Conservation (phyloP, 441 rosid genomes). For the Sinapis alba region DNA sequence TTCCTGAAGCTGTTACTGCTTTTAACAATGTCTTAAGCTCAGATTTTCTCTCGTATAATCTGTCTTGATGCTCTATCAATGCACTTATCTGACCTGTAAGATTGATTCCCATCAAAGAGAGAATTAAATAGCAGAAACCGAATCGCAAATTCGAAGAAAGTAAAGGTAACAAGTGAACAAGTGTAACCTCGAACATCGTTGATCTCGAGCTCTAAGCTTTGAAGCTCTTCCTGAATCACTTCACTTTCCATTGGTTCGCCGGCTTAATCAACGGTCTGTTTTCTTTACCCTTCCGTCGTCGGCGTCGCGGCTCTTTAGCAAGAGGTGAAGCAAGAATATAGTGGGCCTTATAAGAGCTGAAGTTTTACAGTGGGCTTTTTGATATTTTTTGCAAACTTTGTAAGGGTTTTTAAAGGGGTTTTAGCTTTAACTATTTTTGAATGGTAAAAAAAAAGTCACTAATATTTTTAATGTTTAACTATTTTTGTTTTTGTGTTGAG, state of each 20-base stretch:
- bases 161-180: too few species aligned
- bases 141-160: conserved; percentile 14
- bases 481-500: too few species aligned
- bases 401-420: too few species aligned
- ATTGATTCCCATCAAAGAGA: too few species aligned
- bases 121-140: too few species aligned
- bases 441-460: too few species aligned
- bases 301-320: conserved; percentile 1
- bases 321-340: conserved; percentile 14
- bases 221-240: conserved; percentile 57
- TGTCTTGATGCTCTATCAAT: conserved; percentile 75
- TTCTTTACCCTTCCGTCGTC: conserved; percentile 9
- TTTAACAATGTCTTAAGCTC: conserved; percentile 68
- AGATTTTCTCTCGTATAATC: conserved; percentile 68
- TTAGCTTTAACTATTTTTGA: too few species aligned
- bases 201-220: conserved; percentile 51
- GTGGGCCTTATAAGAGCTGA: neutral
- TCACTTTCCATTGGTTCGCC: conserved; percentile 47
- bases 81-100: conserved; percentile 62
- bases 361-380: conserved; percentile 10
- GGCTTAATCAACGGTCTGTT: conserved; percentile 25
- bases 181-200: conserved; percentile 63
- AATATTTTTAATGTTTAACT: too few species aligned
- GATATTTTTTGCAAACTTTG: too few species aligned
- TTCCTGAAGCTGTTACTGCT: conserved; percentile 47